These are phyloP conservation scores for Torulaspora globosa DNA, from an alignment of 1,139 yeast genomes.

Conservation along the genomic window DNA sequence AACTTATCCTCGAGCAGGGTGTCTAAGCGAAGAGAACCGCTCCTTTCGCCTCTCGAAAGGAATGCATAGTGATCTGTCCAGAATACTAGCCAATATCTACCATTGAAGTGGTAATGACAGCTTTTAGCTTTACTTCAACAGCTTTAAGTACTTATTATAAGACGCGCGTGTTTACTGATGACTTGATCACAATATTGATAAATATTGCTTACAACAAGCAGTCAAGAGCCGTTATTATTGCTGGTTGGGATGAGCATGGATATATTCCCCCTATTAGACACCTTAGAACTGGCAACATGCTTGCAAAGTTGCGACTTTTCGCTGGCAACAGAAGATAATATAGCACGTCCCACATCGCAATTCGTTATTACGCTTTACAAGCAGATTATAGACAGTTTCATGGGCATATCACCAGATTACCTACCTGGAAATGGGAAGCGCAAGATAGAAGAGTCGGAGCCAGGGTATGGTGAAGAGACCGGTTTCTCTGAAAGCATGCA, in stretches of 20 bases:
- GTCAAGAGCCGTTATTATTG: background rate
- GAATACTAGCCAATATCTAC: no score
- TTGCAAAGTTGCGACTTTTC: constrained; percentile 59
- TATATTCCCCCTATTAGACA: constrained; percentile 63
- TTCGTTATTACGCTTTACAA: constrained; percentile 61
- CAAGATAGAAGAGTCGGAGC: background rate
- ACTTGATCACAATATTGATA: background rate
- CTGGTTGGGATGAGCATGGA: constrained; percentile 31
- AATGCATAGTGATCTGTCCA: background rate
- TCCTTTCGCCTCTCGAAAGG: background rate
- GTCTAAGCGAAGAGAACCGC: background rate
- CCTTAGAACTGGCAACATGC: constrained; percentile 58
- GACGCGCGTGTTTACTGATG: constrained; percentile 3
- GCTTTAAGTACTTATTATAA: background rate
- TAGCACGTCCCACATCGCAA: constrained; percentile 61
- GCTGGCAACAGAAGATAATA: constrained; percentile 57
- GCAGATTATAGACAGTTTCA: constrained; percentile 66
- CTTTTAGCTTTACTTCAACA: background rate
- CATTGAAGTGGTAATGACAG: background rate
- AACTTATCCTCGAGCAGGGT: no score
- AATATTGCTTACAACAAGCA: background rate
- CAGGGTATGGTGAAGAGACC: constrained; percentile 31
- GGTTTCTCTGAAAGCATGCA: constrained; percentile 41
- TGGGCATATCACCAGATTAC: constrained; percentile 53
- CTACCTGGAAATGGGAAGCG: constrained; percentile 7